Conservation (phyloP, 306 rosid genomes). For the Trifolium pratense region DNA sequence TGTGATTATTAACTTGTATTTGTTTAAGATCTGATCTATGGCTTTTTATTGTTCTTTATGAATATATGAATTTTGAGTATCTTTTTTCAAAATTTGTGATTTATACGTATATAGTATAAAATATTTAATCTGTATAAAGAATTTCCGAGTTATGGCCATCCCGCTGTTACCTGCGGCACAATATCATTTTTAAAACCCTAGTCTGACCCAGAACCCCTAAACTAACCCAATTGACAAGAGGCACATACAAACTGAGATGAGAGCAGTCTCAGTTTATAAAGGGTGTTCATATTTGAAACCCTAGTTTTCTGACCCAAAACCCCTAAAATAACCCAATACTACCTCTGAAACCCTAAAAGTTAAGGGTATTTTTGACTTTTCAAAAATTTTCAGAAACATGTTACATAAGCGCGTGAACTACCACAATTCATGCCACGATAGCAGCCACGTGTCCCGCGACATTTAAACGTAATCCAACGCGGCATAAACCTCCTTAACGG, state of each 20-base stretch:
- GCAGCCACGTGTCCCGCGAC: not conserved
- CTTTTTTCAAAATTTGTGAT: no score
- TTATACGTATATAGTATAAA: no score
- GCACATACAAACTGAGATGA: constrained; percentile 6
- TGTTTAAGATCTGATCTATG: not conserved
- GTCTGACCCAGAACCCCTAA: not conserved
- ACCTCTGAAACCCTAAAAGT: not conserved
- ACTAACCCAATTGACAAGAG: not conserved
- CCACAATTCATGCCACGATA: not conserved
- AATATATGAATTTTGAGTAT: no score
- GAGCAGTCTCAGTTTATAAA: not conserved
- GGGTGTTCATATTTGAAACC: constrained; percentile 12
- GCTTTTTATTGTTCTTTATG: not conserved
- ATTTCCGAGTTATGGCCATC: no score
- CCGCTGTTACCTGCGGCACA: no score
- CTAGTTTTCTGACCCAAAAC: not conserved
- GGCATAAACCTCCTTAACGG: not conserved
- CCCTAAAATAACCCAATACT: constrained; percentile 17
- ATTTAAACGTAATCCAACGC: not conserved
- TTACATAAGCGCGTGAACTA: not conserved
- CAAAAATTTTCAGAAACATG: not conserved
- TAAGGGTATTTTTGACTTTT: constrained; percentile 16
- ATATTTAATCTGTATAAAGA: no score
- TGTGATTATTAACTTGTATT: not conserved
- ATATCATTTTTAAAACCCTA: constrained; percentile 6